Base-by-base conservation (phyloP, 805 yeast genomes). In the Kodamaea hsintzibuensis region DNA sequence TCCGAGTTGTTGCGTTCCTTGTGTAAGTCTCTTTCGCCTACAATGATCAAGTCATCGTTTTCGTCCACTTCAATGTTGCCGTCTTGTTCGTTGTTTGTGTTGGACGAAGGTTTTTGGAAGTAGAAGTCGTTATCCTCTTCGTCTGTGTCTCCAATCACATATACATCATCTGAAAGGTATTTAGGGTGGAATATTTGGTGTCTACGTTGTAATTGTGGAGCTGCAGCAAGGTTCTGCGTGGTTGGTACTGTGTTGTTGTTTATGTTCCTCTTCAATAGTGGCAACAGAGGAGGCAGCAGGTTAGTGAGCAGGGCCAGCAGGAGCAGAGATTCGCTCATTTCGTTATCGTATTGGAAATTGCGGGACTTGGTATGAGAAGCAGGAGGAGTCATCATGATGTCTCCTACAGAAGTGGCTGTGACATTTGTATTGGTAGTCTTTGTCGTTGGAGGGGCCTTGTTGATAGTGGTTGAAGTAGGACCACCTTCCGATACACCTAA, bases 31-130 rank as follows among this genome's bases (percentile, higher is more conserved):
- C 76, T 62, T 55, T 73, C 78, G 53, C 73, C 79, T 13, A 72
- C 56, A 13, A 73, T 67, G 6, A 75, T 62, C 40, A 74, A 63
- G 54, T 73, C 78, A 43, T 71, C 65, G 19, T 57, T 70, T 17
- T 33, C 72, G 13, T 64, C 67, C 19, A 59, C 68, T 52, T 59
- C 62, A n/a, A 57, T 62, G n/a, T 59, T 60, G 25, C 19, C 44
- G 10, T 17, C 25, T 57, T 60, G 2, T 55, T 59, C 19, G 25
- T n/a, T 12, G 22, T 30, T 30, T 8, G 35, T 30, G 35, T 52
- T 57, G 59, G n/a, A 22, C 6, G n/a, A n/a, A n/a, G 25, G 56
- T 62, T 10, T 59, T 58, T 14, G 57, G 60, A 42, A 42, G 25
- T 18, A 30, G n/a, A 19, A 9, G 7, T 58, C 61, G 18, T 46